Evolutionary conservation across 345 rosid genomes (phyloP).

Genomic region (Salix viminalis): DNA sequence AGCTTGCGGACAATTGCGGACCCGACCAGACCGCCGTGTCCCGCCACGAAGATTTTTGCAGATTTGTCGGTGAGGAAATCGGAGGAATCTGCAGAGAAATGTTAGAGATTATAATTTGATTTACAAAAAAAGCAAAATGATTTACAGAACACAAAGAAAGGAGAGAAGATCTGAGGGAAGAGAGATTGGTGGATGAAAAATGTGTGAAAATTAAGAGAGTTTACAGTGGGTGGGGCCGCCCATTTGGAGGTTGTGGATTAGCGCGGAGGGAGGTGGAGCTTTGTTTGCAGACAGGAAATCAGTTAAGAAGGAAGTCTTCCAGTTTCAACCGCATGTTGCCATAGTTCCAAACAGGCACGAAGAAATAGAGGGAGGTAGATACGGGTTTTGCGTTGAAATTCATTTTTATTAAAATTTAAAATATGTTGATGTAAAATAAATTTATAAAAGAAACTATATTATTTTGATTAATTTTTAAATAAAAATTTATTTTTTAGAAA

Average conservation of each 20-base stretch:
- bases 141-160: too few species aligned
- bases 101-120: neutral
- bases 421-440: too few species aligned
- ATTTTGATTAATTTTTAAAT: too few species aligned
- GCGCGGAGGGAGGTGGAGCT: neutral
- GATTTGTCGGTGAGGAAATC: conserved; percentile 60
- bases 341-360: too few species aligned
- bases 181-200: neutral
- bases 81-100: conserved; percentile 2
- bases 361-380: too few species aligned
- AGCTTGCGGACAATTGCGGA: conserved; percentile 84
- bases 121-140: neutral
- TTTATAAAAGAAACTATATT: too few species aligned
- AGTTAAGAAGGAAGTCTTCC: neutral
- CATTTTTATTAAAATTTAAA: too few species aligned
- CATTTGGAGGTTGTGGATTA: neutral
- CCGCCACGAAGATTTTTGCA: conserved; percentile 88
- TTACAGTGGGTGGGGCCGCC: conserved; percentile 3
- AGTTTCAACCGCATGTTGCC: neutral
- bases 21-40: conserved; percentile 91
- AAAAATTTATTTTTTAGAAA: too few species aligned
- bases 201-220: neutral
- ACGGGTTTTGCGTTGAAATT: too few species aligned
- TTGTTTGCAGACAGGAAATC: neutral
- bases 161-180: neutral